Evolutionary conservation across 805 yeast species (phyloP), one percentile per base, ranked within the genome.

Genomic region (Komagataella mondaviorum): DNA sequence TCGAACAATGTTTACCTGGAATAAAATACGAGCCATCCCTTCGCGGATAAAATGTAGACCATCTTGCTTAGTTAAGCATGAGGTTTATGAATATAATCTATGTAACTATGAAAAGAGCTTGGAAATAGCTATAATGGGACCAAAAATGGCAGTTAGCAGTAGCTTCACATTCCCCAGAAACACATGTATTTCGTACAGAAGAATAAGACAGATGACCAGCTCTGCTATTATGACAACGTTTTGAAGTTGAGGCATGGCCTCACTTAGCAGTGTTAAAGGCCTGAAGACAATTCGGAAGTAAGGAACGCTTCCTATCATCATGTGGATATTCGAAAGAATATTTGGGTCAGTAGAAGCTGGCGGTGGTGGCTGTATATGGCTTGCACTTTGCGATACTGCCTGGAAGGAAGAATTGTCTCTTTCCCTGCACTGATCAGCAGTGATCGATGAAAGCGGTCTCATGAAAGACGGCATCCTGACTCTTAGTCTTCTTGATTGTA

Each of bases 121-220:
- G 22, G 39, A 24, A 46, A 50, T 24, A 46, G 49, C 44, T 23
- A 51, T 16, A n/a, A 51, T 24, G 14, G 53, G 53, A 12, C 50
- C 45, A 22, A 47, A 48, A 22, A 51, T 23, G 17, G 50, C 45
- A 43, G 36, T 48, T 18, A 51, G 23, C 45, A 45, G 45, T 46
- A 48, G 45, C 17, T 44, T 51, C 36, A 51, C 3, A 23, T 48
- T 48, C 46, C 48, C 48, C 18, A 51, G 18, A 23, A 51, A 20
- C 22, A 36, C 39, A 45, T 51, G 51, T 7, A 48, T 16, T 39
- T 51, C 53, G 45, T 51, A 51, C 23, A 48, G 46, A 10, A 51
- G 48, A 23, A 24, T 22, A 6, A 16, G 18, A 46, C 48, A 48
- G 8, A 51, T 48, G 7, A 45, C 48, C 48, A 51, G 53, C 30